phyloP scores from a whole-genome alignment of 2,329 filamentous ascomycete species.

The Emmonsia crescens region DNA sequence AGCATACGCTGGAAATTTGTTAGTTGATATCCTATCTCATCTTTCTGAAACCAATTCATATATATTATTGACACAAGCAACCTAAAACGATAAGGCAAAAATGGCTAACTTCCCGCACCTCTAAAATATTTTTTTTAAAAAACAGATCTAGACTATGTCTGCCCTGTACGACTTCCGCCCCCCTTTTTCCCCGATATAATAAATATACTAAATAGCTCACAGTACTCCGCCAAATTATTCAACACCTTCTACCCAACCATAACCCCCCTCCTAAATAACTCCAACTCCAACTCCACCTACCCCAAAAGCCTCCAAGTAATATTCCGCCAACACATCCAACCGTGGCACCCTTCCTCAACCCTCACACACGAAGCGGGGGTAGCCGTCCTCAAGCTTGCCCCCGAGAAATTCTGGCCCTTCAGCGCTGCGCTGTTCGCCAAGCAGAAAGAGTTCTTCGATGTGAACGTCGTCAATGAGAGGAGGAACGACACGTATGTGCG shows the following conservation, averaged over 20 bases:
- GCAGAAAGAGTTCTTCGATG: conserved; percentile 75
- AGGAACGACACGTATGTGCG: conserved; percentile 75
- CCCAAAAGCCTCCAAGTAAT: conserved; percentile 57
- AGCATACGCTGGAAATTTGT: conserved; percentile 32
- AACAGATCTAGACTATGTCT: conserved; percentile 76
- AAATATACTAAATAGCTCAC: background rate
- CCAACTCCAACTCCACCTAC: conserved; percentile 51
- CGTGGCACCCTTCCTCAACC: conserved; percentile 84
- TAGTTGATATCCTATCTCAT: conserved; percentile 11
- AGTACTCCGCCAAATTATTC: conserved; percentile 63
- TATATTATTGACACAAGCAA: too few species aligned
- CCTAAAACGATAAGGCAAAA: background rate
- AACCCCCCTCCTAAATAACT: conserved; percentile 52
- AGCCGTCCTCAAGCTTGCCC: conserved; percentile 62
- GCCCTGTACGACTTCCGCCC: conserved; percentile 43
- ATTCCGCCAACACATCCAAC: conserved; percentile 85
- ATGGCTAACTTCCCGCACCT: background rate
- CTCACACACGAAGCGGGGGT: conserved; percentile 62
- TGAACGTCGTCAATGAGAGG: conserved; percentile 68
- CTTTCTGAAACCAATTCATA: background rate
- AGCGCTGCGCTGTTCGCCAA: conserved; percentile 56
- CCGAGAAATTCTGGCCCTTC: conserved; percentile 70
- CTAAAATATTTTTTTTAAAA: too few species aligned
- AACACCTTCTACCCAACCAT: conserved; percentile 60
- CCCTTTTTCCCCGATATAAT: conserved; percentile 1